Evolutionary conservation across 768 basidiomycete species (phyloP).

Genomic region (Boletus rufocinnamomeus): DNA sequence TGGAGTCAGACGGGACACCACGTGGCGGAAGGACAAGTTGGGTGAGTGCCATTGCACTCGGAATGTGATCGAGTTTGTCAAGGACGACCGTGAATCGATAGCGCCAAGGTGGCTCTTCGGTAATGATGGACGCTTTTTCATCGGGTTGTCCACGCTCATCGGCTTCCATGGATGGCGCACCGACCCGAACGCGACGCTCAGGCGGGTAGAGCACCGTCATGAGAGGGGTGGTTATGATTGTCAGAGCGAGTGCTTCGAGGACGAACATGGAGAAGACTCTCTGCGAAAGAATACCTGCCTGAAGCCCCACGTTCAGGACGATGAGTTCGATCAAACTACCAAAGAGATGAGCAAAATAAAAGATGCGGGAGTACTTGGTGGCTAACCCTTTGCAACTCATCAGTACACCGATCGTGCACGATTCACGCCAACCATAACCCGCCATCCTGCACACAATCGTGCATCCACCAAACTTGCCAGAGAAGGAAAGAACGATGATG

Average conservation of each 20-base stretch:
- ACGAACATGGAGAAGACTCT: slow-evolving; percentile 96
- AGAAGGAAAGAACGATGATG: slow-evolving; percentile 76
- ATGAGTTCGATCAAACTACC: slow-evolving; percentile 86
- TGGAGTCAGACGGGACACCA: background rate
- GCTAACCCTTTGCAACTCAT: slow-evolving; percentile 94
- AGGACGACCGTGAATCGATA: slow-evolving; percentile 81
- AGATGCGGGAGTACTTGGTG: background rate
- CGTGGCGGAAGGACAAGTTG: slow-evolving; percentile 67
- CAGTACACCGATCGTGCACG: slow-evolving; percentile 80
- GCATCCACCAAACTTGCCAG: slow-evolving; percentile 90
- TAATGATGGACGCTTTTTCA: slow-evolving; percentile 7
- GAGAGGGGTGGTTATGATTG: slow-evolving; percentile 83
- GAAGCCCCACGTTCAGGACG: slow-evolving; percentile 91
- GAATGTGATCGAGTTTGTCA: slow-evolving; percentile 87
- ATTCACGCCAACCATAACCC: slow-evolving; percentile 80
- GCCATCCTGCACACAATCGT: slow-evolving; percentile 62
- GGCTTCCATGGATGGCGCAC: slow-evolving; percentile 28
- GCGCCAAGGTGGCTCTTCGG: slow-evolving; percentile 40
- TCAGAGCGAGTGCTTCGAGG: slow-evolving; percentile 76
- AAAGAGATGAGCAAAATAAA: slow-evolving; percentile 1
- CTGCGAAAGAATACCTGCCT: slow-evolving; percentile 71
- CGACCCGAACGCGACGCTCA: slow-evolving; percentile 51
- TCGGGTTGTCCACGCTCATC: slow-evolving; percentile 33
- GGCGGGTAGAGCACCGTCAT: slow-evolving; percentile 70
- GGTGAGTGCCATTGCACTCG: slow-evolving; percentile 80